Evolutionary conservation across 805 yeast genomes (phyloP).

Genomic region (Zygosaccharomyces rouxii): DNA sequence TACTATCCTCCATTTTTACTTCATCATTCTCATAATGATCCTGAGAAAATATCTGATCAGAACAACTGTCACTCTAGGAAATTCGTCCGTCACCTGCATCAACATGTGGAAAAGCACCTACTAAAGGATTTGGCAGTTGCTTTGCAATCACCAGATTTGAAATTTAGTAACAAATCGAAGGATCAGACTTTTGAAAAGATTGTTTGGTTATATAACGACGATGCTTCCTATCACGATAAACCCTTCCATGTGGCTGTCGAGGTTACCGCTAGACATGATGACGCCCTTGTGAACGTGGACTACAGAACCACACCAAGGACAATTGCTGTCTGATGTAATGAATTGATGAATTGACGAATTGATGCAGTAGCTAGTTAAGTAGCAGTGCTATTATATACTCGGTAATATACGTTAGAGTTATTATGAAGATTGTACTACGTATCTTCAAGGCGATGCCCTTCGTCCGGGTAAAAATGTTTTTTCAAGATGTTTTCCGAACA

Average conservation of each 20-base stretch:
- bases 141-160: conserved; percentile 49
- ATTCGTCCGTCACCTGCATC: conserved; percentile 69
- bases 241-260: conserved; percentile 63
- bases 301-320: conserved; percentile 50
- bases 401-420: no score
- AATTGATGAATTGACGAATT: no score
- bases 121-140: conserved; percentile 59
- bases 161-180: conserved; percentile 49
- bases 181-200: conserved; percentile 44
- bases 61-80: conserved; percentile 68
- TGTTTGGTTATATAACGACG: conserved; percentile 62
- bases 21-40: conserved; percentile 61
- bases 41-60: conserved; percentile 67
- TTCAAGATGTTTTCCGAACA: neutral
- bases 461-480: neutral
- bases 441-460: neutral
- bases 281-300: conserved; percentile 63
- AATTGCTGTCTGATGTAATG: neutral
- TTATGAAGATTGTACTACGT: no score
- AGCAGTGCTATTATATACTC: no score
- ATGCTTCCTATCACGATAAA: conserved; percentile 51
- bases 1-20: conserved; percentile 73
- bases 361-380: no score
- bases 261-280: conserved; percentile 61
- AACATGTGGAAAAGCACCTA: conserved; percentile 68